Base-by-base conservation (phyloP, 2,329 filamentous ascomycete genomes). In the Sporothrix pallida region DNA sequence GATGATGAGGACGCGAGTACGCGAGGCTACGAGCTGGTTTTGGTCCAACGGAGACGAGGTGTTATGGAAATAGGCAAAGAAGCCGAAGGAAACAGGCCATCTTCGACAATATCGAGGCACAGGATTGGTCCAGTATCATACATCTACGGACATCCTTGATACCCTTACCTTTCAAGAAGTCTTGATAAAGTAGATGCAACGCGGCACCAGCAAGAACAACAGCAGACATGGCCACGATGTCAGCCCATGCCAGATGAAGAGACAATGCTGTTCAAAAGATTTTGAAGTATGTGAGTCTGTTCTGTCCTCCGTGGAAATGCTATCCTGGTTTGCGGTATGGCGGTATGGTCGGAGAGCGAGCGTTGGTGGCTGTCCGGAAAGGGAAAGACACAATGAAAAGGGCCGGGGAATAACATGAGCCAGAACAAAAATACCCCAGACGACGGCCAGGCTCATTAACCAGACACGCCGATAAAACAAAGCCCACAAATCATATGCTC, bases 391-490 rank as follows among this genome's bases (percentile, higher is more conserved):
- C 17, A n/a, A 23, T 26, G 37, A 31, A 7, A 5, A 46, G 8
- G n/a, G 9, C 44, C 37, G 42, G 60, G n/a, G n/a, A 65, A 46
- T 65, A 65, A 46, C 31, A 37, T 37, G 31, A 37, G 3, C n/a
- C 60, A 65, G 42, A 63, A 17, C 10, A 17, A 17, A 63, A 37
- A 20, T 6, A 54, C n/a, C 15, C n/a, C n/a, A 54, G 6, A 10
- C 31, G 9, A 44, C 20, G 48, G 63, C 44, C n/a, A 50, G 26
- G 44, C 44, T 67, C 44, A 31, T 67, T 50, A 67, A 50, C 63
- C 20, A 67, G 63, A 67, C 63, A 67, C 63, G 63, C n/a, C 63
- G 63, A 67, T 67, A 52, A 52, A 52, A 68, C 63, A 68, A 52
- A 31, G 23, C 63, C 63, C 20, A 52, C 26, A 48, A 15, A 31